A percentile compares a stretch with the other conserved stretches of the same genome.
Conservation (phyloP, 176 grass and related monocot species). For the Bolboschoenus planiculmis region DNA sequence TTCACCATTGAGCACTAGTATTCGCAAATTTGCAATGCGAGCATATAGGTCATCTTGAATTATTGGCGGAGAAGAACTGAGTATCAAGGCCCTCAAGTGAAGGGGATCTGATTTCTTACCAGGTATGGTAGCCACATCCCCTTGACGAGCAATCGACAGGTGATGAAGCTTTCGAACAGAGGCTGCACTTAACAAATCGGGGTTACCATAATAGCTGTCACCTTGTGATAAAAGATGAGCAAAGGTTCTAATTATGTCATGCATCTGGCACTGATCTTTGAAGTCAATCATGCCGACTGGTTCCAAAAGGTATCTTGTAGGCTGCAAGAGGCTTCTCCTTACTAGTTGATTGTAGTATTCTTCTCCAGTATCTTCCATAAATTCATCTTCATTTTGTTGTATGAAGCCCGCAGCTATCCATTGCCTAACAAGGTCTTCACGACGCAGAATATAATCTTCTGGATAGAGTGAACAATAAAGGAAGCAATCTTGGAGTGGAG, state of each 20-base stretch:
- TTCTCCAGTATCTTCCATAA: conserved; percentile 36
- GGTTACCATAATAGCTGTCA: conserved; percentile 19
- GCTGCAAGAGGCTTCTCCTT: conserved; percentile 28
- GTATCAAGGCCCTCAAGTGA: neutral
- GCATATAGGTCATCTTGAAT: conserved; percentile 14
- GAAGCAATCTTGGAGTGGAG: conserved; percentile 31
- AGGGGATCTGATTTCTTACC: neutral
- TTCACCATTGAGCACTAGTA: conserved; percentile 22
- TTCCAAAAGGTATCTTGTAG: fast-evolving
- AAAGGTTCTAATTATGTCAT: conserved; percentile 34
- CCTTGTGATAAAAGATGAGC: conserved; percentile 14
- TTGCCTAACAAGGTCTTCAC: neutral
- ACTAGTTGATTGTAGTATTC: conserved; percentile 37
- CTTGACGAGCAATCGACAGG: neutral
- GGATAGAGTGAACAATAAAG: conserved; percentile 21
- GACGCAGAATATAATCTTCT: neutral
- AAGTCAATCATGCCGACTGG: neutral
- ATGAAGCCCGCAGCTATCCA: conserved; percentile 43
- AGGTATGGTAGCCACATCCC: neutral
- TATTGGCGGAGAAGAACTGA: neutral
- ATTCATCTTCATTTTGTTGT: neutral
- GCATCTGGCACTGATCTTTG: neutral
- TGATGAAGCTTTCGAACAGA: neutral
- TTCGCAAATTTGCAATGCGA: neutral
- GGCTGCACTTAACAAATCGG: neutral